Evolutionary conservation across 2,329 filamentous ascomycete species (phyloP).

Genomic region (Penicillium sumatraense): DNA sequence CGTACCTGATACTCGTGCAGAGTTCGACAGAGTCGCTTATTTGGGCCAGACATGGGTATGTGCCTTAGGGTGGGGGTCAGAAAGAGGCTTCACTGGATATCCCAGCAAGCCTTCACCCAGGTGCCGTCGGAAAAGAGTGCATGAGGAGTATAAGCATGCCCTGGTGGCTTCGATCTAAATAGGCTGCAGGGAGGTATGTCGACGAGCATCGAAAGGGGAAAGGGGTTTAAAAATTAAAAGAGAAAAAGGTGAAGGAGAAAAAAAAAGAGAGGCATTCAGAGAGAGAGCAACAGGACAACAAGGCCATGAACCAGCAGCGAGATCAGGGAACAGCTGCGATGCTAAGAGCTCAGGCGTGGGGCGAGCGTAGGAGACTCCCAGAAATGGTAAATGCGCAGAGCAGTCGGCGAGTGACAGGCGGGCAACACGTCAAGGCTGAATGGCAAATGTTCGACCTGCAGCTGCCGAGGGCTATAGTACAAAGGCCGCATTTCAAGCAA

Average conservation of each 20-base stretch:
- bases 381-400: conserved; percentile 7
- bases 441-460: background rate
- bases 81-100: background rate
- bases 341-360: background rate
- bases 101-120: background rate
- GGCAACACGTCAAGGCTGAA: background rate
- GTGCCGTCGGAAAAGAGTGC: background rate
- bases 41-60: background rate
- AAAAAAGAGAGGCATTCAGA: too few species aligned
- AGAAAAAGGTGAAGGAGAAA: background rate
- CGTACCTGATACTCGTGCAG: conserved; percentile 4
- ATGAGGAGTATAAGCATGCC: background rate
- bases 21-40: conserved; percentile 1
- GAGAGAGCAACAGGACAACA: too few species aligned
- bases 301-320: too few species aligned
- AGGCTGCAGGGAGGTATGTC: background rate
- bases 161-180: background rate
- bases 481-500: background rate
- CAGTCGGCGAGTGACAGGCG: background rate
- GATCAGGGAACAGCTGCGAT: background rate
- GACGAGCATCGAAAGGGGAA: background rate
- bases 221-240: background rate
- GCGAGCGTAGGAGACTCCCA: background rate
- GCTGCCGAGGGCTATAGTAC: too few species aligned
- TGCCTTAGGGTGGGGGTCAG: background rate